Evolutionary conservation across 345 rosid genomes (phyloP).

Genomic region (Eucalyptus victrix): DNA sequence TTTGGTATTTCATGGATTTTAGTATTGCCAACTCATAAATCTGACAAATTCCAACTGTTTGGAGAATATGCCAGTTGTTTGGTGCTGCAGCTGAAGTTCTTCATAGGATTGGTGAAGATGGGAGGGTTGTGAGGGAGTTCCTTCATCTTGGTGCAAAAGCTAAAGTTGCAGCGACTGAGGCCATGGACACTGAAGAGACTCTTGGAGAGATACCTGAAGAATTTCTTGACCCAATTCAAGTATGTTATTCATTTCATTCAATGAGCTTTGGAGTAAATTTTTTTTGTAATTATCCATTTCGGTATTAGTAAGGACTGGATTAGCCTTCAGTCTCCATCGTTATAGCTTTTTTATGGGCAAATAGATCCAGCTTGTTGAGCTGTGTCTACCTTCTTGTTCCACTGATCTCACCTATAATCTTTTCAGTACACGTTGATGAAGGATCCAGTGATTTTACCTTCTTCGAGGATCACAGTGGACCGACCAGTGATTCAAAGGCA

Average conservation of each 20-base stretch:
- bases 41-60: not conserved
- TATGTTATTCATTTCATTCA: conserved; percentile 7
- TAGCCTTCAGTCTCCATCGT: not conserved
- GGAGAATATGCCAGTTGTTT: conserved; percentile 48
- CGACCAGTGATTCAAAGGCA: conserved; percentile 94
- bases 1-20: not conserved
- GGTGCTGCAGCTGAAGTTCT: conserved; percentile 83
- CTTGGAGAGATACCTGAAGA: conserved; percentile 97
- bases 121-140: conserved; percentile 59
- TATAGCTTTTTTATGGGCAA: not conserved
- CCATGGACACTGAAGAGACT: conserved; percentile 89
- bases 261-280: not conserved
- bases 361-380: not conserved
- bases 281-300: not conserved
- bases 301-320: not conserved
- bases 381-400: not conserved
- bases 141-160: conserved; percentile 71
- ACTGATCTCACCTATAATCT: not conserved
- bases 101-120: conserved; percentile 69
- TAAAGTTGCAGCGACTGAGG: conserved; percentile 89
- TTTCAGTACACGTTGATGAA: conserved; percentile 88
- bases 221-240: conserved; percentile 97
- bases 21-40: not conserved
- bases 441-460: conserved; percentile 97
- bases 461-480: conserved; percentile 80